A percentile compares a stretch with the other conserved stretches of the same genome.
Conservation (phyloP, 768 basidiomycete genomes). For the Clathrus columnatus region DNA sequence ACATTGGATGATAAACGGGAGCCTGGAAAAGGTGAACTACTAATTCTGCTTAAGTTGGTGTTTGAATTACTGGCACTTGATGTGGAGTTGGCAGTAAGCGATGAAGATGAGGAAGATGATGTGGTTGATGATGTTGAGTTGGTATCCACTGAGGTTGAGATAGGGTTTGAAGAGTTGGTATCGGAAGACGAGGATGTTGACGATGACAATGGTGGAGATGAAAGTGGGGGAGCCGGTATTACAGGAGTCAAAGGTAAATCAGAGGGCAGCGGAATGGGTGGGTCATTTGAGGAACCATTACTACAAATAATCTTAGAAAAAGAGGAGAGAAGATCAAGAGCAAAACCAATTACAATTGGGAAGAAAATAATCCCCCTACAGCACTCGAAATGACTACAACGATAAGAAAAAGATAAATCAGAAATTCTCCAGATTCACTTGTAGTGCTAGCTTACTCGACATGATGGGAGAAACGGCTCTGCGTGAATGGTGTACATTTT, state of each 20-base stretch:
- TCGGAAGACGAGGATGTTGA: constrained; percentile 6
- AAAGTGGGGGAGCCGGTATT: background rate
- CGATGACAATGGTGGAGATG: constrained; percentile 14
- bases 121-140: constrained; percentile 7
- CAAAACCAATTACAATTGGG: too few species aligned
- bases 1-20: background rate
- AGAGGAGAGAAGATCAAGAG: background rate
- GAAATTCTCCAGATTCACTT: too few species aligned
- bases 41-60: constrained; percentile 13
- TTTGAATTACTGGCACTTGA: background rate
- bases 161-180: constrained; percentile 6
- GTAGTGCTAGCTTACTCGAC: too few species aligned
- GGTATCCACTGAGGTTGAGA: constrained; percentile 2
- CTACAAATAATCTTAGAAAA: background rate
- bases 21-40: too few species aligned
- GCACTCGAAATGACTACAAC: background rate
- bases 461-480: too few species aligned
- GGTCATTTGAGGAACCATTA: background rate
- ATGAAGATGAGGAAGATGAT: constrained; percentile 10
- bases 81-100: constrained; percentile 5
- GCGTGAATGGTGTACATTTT: too few species aligned
- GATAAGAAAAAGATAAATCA: background rate
- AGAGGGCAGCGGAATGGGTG: background rate
- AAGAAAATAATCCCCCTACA: background rate
- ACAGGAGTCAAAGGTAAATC: background rate